phyloP scores from a whole-genome alignment of 2,329 filamentous ascomycete species.

The Thielaviopsis populi region DNA sequence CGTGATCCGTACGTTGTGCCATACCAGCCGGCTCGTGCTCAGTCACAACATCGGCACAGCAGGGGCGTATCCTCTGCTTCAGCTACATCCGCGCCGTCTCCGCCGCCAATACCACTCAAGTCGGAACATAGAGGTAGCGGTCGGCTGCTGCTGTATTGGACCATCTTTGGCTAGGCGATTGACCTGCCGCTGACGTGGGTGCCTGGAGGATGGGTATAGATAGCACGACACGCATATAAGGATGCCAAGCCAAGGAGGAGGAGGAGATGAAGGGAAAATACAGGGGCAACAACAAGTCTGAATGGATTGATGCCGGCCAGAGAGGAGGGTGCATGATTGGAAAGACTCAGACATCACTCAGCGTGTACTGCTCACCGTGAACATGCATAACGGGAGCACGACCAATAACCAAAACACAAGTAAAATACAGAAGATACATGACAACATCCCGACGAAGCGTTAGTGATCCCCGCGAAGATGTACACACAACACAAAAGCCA shows the following conservation, averaged over 20 bases:
- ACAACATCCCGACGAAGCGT: not conserved
- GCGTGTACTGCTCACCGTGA: not conserved
- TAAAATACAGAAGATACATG: not conserved
- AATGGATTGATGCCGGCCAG: not conserved
- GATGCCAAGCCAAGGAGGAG: not conserved
- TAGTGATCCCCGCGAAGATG: not conserved
- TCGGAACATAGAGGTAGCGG: conserved; percentile 2
- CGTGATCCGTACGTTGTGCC: conserved; percentile 1
- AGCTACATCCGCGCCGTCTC: not conserved
- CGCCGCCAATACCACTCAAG: conserved; percentile 10
- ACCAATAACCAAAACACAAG: not conserved
- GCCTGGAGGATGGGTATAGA: conserved; percentile 14
- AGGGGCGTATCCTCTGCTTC: not conserved
- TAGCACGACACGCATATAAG: not conserved
- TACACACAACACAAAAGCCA: not conserved
- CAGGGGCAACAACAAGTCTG: too few relatives aligned
- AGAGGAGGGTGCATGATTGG: too few relatives aligned
- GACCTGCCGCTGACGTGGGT: conserved; percentile 10
- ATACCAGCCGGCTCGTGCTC: not conserved
- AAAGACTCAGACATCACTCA: not conserved
- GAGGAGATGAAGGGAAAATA: not conserved
- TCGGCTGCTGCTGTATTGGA: conserved; percentile 11
- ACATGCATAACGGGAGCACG: not conserved
- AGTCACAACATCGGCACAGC: not conserved
- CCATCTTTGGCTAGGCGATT: conserved; percentile 10